phyloP scores from a whole-genome alignment of 495 filamentous ascomycete genomes.

The Hypoxylon lenormandii region DNA sequence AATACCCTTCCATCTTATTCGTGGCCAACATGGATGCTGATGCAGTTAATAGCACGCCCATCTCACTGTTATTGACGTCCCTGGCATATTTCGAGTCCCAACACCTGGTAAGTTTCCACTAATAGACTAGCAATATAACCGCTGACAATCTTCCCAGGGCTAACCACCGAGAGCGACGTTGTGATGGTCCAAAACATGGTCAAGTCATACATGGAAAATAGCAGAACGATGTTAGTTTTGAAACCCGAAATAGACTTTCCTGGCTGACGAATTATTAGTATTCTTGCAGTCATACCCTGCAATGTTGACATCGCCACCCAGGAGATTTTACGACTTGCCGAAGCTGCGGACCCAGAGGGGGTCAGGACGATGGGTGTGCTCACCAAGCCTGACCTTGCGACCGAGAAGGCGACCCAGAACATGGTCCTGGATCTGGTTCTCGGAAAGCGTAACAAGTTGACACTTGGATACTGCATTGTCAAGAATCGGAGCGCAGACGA shows the following conservation, averaged over 20 bases:
- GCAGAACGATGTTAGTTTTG: conserved; percentile 67
- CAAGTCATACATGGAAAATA: conserved; percentile 63
- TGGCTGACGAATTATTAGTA: conserved; percentile 68
- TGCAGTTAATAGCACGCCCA: conserved; percentile 50
- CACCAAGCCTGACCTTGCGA: conserved; percentile 70
- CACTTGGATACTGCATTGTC: conserved; percentile 69
- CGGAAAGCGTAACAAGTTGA: conserved; percentile 56
- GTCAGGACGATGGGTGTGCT: conserved; percentile 69
- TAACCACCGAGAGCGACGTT: conserved; percentile 62
- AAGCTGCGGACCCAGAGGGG: conserved; percentile 62
- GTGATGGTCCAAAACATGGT: conserved; percentile 65
- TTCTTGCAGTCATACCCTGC: conserved; percentile 68
- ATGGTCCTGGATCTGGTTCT: conserved; percentile 61
- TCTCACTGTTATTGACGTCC: conserved; percentile 69
- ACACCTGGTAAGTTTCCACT: conserved; percentile 26
- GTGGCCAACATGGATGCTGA: not conserved
- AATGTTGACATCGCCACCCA: conserved; percentile 73
- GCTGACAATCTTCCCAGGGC: conserved; percentile 42
- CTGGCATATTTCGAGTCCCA: conserved; percentile 66
- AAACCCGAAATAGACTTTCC: conserved; percentile 70
- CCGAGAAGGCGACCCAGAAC: conserved; percentile 59
- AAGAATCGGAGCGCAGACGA: conserved; percentile 65
- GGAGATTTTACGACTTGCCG: conserved; percentile 68
- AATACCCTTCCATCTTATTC: not conserved
- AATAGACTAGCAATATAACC: not conserved